Conservation (phyloP, 345 rosid species). For the Bruguiera gymnorhiza region DNA sequence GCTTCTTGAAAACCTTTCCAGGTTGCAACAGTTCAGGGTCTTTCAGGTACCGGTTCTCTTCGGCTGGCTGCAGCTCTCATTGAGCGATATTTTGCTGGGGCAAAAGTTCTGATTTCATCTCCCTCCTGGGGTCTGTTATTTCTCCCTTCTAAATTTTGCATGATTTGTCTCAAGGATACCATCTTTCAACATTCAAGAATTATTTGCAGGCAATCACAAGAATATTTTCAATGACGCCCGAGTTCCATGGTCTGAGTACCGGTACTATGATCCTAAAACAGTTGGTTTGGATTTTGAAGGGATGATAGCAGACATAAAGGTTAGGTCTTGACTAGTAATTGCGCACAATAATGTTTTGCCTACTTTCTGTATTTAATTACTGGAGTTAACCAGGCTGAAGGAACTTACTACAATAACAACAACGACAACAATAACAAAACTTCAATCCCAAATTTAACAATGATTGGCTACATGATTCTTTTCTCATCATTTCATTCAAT, state of each 20-base stretch:
- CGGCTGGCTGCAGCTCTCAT: constrained; percentile 90
- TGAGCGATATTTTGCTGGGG: constrained; percentile 89
- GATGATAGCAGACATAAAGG: constrained; percentile 91
- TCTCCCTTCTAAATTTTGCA: constrained; percentile 12
- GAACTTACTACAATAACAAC: not conserved
- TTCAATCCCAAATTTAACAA: too few species aligned
- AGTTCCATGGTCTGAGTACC: constrained; percentile 95
- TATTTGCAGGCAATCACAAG: constrained; percentile 81
- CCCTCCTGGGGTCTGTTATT: constrained; percentile 79
- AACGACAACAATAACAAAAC: too few species aligned
- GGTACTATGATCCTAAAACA: constrained; percentile 93
- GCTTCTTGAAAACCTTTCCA: constrained; percentile 25
- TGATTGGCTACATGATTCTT: too few species aligned
- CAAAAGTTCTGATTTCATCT: constrained; percentile 81
- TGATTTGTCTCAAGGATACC: not conserved
- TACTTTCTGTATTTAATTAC: not conserved
- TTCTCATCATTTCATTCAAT: too few species aligned
- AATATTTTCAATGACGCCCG: constrained; percentile 93
- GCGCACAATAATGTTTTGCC: not conserved
- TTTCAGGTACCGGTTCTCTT: constrained; percentile 95
- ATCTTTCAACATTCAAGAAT: constrained; percentile 6
- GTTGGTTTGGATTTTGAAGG: constrained; percentile 99
- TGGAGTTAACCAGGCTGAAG: constrained; percentile 4
- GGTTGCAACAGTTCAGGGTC: constrained; percentile 99
- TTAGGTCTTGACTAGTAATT: constrained; percentile 21